Evolutionary conservation across 192 early-diverging fungal species (phyloP), one percentile per base, ranked within the genome.

Genomic region (Dispira parvispora): DNA sequence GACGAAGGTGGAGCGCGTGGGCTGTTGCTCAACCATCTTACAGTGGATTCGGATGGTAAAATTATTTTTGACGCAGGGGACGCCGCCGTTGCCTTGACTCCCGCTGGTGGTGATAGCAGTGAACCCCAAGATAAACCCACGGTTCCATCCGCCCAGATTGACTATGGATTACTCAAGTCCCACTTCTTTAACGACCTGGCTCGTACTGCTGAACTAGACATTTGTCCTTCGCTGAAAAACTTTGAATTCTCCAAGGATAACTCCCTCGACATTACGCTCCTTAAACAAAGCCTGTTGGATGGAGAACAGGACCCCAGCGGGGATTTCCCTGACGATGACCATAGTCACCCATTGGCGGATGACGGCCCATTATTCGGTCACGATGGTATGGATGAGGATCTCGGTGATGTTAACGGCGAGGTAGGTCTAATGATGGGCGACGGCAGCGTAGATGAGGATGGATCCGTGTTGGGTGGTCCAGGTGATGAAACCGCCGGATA

Each of bases 1-100:
- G 95, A 98, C 70, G 92, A 98, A 74, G 92, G 95, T 28, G 92
- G 92, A 8, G 93, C 93, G 20, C 82, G 87, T 38, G 93, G 93
- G 8, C 73, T 98, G 44, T 72, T 98, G 44, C 71, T 98, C 46
- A 95, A 92, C 69, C 89, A 92, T 63, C 69, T 98, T 45, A 77
- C 76, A 42, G 76, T 98, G 45, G 84, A 91, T 54, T 69, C 67
- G 10, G 79, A 88, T 14, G 86, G 90, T n/a, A 89, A 84, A 64
- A 89, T 96, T 58, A 87, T 96, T 20, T 98, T 98, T 78, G 95
- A 98, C 68, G 84, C 93, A 23, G 80, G 87, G 45, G 93, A 96
- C 75, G 85, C 86, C 8, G 70, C 70, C 18, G 73, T 75, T 9
- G 75, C 69, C n/a, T 72, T 62, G 13, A 42, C 63, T 26, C 42